Base-by-base conservation (phyloP, 805 yeast species). In the Kodamaea neixiangensis region DNA sequence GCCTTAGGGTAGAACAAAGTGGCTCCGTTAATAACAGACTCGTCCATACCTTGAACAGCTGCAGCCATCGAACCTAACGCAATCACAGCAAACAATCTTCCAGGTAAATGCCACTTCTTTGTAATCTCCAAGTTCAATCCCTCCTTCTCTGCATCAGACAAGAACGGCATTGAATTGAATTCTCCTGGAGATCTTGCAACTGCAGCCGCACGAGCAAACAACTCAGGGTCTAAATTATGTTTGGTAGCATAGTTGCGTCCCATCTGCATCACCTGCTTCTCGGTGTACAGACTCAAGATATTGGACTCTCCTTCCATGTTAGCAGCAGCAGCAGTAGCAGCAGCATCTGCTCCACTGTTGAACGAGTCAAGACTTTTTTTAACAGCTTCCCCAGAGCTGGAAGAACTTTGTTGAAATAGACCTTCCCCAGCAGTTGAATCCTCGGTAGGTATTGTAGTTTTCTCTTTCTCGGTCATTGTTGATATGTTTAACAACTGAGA, bases 41-140 rank as follows among this genome's bases (percentile, higher is more conserved):
- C 87, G 63, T 85, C 90, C 87, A 83, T 83, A 48, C 90, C 90
- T 62, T 85, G 90, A 38, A 84, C 87, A 4, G 86, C 83, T 3
- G 87, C 86, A 47, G 87, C 83, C 73, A 84, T 71, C 2, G 89
- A 84, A 43, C 86, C 82, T 59, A 83, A 68, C 7, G 83, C 77
- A 65, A 81, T 78, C 17, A 80, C 76, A 52, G 72, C 80, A 54
- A 79, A 64, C 58, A 86, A 70, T 52, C 76, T 80, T 7, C 59
- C 18, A 71, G 79, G 82, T 20, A 79, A 55, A 48, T 70, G 70
- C 76, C 76, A 74, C 49, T 61, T 71, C 37, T 66, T 60, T n/a
- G 65, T 72, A 58, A 60, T 79, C 72, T 63, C 87, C 19, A 61
- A 53, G 68, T 85, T 69, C 21, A 81, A 76, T 42, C 79, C 80